Evolutionary conservation across 352 stramenopile species (phyloP), one percentile per base, ranked within the genome.

Genomic region (Phytophthora agathidicida): DNA sequence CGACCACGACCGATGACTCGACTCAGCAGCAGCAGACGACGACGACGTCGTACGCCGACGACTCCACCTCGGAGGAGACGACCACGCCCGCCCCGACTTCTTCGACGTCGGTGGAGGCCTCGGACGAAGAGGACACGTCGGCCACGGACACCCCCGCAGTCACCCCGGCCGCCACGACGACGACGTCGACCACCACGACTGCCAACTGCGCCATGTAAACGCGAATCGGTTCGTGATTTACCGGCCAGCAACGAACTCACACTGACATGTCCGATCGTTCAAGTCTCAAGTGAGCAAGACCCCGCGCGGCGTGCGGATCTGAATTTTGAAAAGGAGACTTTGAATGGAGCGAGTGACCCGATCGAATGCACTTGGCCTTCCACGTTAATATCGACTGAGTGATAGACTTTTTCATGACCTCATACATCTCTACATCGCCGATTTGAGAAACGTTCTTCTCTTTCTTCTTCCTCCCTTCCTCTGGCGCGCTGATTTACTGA

Each of bases 181-280:
- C 58, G 2, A 62, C 56, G n/a, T 56, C 54, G n/a, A 63, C 63
- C 11, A 68, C 49, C n/a, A 37, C 46, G 27, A 31, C 56, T 1
- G 47, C 57, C 14, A 66, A 67, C 37, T 62, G 49, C 56, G 43
- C 50, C 17, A 52, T 69, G 60, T 69, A 69, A 60, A 9, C 35
- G 26, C 42, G 11, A n/a, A n/a, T n/a, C n/a, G n/a, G n/a, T n/a
- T n/a, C n/a, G n/a, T n/a, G n/a, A n/a, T n/a, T n/a, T n/a, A n/a
- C n/a, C n/a, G n/a, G n/a, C n/a, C n/a, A n/a, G n/a, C n/a, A n/a
- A n/a, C n/a, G n/a, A 30, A 1, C 26, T 5, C 14, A 22, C 19
- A 17, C 10, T n/a, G 36, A 26, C 26, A 49, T n/a, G 16, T 49
- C 26, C 8, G n/a, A 27, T 42, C 42, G 26, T 37, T 49, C 16